phyloP scores from a whole-genome alignment of 1,139 yeast genomes.

The Taiozyma sp. region DNA sequence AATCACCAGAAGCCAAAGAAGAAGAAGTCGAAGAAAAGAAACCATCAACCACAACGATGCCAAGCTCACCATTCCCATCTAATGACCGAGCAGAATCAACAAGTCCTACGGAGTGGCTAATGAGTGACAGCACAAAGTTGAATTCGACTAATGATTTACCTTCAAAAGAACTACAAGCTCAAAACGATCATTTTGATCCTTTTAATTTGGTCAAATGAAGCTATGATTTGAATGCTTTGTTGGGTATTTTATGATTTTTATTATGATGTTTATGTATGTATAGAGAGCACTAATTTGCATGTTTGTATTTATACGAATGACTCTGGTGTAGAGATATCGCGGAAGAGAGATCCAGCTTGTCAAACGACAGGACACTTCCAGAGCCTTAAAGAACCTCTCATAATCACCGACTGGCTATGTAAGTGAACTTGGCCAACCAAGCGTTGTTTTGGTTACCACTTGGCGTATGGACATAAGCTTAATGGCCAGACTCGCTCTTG shows the following conservation, averaged over 20 bases:
- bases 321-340: no score
- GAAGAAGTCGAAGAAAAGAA: constrained; percentile 2
- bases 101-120: not conserved
- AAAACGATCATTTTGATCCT: not conserved
- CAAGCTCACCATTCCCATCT: constrained; percentile 17
- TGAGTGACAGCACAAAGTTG: constrained; percentile 1
- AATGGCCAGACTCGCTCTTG: not conserved
- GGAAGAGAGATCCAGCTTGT: no score
- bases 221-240: not conserved
- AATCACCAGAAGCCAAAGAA: constrained; percentile 17
- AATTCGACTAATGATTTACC: not conserved
- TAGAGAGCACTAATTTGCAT: not conserved
- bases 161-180: not conserved
- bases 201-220: not conserved
- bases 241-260: not conserved
- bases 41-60: constrained; percentile 15
- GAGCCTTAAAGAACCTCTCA: no score
- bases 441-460: no score
- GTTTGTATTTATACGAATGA: not conserved
- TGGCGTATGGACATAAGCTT: not conserved
- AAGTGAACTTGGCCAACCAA: no score
- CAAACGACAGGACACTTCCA: no score
- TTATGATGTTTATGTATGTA: not conserved
- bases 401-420: no score
- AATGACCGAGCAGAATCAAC: not conserved